Percentiles rank a stretch among this genome's conserved stretches.
These are phyloP conservation scores for Cystofilobasidium capitatum DNA, from an alignment of 768 basidiomycete species.

Conservation along the genomic window DNA sequence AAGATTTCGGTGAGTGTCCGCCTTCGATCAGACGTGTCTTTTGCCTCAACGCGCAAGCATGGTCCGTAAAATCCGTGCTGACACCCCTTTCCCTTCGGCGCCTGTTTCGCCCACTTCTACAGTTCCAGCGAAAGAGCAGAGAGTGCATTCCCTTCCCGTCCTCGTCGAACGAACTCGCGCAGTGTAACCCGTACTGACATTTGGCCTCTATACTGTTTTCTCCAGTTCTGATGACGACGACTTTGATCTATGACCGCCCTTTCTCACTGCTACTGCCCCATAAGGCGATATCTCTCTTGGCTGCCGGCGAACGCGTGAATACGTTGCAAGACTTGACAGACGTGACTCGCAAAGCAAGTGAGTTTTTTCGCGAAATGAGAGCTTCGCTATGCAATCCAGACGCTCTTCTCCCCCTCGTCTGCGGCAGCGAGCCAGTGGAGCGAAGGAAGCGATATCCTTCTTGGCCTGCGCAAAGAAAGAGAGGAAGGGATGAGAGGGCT, in stretches of 20 bases:
- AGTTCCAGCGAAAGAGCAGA: slow-evolving; percentile 22
- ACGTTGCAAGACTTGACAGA: no score
- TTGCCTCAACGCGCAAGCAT: neutral
- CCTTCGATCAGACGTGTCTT: neutral
- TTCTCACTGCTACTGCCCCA: no score
- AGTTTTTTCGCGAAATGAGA: neutral
- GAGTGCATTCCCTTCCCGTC: neutral
- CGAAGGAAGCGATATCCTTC: no score
- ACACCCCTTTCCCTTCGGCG: neutral
- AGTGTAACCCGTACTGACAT: neutral
- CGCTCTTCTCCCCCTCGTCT: slow-evolving; percentile 10
- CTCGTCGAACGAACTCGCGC: neutral
- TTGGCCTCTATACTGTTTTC: neutral
- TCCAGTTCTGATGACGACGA: slow-evolving; percentile 21
- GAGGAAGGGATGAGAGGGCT: no score
- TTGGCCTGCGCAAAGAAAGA: no score
- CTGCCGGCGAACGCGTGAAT: no score
- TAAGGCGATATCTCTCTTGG: no score
- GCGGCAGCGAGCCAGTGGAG: no score
- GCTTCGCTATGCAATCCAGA: neutral
- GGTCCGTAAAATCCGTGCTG: neutral
- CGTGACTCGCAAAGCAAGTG: no score
- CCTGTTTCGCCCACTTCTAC: neutral
- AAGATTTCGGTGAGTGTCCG: slow-evolving; percentile 13
- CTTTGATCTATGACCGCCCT: slow-evolving; percentile 16